Evolutionary conservation across 2,329 filamentous ascomycete species (phyloP).

Genomic region (Claviceps digitariae): DNA sequence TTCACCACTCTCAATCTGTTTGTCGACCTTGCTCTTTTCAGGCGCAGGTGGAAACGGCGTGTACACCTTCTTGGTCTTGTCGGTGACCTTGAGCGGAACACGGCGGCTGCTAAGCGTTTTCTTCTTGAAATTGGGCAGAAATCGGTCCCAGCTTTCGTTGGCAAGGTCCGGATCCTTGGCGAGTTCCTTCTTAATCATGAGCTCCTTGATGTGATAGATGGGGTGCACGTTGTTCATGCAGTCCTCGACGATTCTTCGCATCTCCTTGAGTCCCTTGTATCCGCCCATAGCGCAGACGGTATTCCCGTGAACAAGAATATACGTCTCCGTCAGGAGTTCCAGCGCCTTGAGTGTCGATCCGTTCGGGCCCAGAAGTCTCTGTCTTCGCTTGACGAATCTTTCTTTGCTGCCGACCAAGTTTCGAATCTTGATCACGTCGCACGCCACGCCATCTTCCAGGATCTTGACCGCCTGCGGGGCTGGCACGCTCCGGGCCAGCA

Average conservation of each 20-base stretch:
- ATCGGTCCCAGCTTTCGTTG: slow-evolving; percentile 87
- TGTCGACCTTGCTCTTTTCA: slow-evolving; percentile 97
- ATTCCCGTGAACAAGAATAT: slow-evolving; percentile 93
- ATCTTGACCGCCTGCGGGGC: slow-evolving; percentile 91
- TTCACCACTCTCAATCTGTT: slow-evolving; percentile 95
- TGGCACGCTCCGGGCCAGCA: slow-evolving; percentile 82
- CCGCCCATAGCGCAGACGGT: slow-evolving; percentile 86
- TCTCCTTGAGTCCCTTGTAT: slow-evolving; percentile 86
- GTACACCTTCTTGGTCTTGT: slow-evolving; percentile 90
- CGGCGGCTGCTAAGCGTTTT: slow-evolving; percentile 73
- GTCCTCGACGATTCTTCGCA: slow-evolving; percentile 79
- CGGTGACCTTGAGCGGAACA: slow-evolving; percentile 71
- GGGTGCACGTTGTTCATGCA: slow-evolving; percentile 97
- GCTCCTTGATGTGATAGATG: slow-evolving; percentile 64
- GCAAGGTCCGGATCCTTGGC: slow-evolving; percentile 78
- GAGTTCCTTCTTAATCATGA: slow-evolving; percentile 88
- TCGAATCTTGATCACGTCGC: slow-evolving; percentile 92
- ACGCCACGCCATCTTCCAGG: slow-evolving; percentile 78
- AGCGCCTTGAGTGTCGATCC: slow-evolving; percentile 90
- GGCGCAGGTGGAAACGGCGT: slow-evolving; percentile 94
- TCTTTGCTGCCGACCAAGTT: slow-evolving; percentile 88
- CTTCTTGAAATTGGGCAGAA: slow-evolving; percentile 95
- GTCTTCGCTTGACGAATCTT: slow-evolving; percentile 84
- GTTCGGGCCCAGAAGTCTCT: slow-evolving; percentile 81
- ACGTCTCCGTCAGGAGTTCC: slow-evolving; percentile 79